Conservation (phyloP, 169 alveolate genomes). For the Ichthyophthirius multifiliis region DNA sequence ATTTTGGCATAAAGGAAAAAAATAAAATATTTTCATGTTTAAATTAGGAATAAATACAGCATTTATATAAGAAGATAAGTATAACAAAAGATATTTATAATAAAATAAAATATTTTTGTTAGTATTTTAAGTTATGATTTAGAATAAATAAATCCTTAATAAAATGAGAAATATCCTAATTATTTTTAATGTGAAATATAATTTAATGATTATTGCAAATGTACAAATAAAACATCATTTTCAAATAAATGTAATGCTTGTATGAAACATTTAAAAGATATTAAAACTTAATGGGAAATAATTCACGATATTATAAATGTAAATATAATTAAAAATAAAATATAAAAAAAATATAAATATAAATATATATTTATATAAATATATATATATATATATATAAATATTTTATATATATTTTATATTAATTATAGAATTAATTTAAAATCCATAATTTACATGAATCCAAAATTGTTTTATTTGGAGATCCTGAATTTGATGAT, state of each 20-base stretch:
- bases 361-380: no score
- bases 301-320: not conserved
- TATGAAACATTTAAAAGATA: not conserved
- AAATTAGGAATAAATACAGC: constrained; percentile 63
- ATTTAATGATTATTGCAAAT: constrained; percentile 28
- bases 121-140: constrained; percentile 12
- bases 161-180: constrained; percentile 27
- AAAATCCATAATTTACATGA: constrained; percentile 8
- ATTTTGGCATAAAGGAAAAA: constrained; percentile 46
- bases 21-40: constrained; percentile 37
- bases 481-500: constrained; percentile 46
- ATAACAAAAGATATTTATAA: not conserved
- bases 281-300: not conserved
- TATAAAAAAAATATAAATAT: no score
- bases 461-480: constrained; percentile 36
- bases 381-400: not conserved
- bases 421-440: not conserved
- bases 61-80: constrained; percentile 17
- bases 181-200: constrained; percentile 19
- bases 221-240: constrained; percentile 17
- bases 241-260: constrained; percentile 28
- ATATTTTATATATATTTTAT: not conserved
- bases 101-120: not conserved
- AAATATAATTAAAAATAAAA: not conserved
- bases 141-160: constrained; percentile 23